Percentiles rank a stretch among this genome's conserved stretches.
These are phyloP conservation scores for Rhodamnia argentea DNA, from an alignment of 345 rosid species.

Conservation along the genomic window DNA sequence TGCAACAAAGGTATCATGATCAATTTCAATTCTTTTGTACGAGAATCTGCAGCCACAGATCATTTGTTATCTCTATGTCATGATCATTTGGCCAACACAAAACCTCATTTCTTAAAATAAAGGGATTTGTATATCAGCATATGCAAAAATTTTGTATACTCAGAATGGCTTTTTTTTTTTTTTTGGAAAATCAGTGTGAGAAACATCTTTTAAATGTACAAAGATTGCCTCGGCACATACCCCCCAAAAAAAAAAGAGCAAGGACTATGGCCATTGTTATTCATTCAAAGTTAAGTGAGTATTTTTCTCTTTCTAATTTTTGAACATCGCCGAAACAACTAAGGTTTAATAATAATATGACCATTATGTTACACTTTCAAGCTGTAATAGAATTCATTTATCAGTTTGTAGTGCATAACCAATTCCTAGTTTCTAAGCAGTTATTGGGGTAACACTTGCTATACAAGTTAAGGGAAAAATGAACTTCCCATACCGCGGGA, in stretches of 20 bases:
- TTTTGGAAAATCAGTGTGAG: not conserved
- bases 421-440: not conserved
- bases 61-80: not conserved
- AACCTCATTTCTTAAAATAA: not conserved
- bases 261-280: not conserved
- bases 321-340: not conserved
- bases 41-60: not conserved
- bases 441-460: not conserved
- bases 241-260: not conserved
- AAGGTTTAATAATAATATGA: not conserved
- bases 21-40: not conserved
- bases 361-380: not conserved
- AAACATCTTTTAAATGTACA: not conserved
- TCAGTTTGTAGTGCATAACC: not conserved
- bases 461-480: not conserved
- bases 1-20: not conserved
- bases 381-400: not conserved
- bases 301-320: not conserved
- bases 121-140: not conserved
- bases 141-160: not conserved
- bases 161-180: not conserved
- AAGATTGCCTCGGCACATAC: rapidly evolving
- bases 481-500: not conserved
- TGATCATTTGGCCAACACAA: not conserved
- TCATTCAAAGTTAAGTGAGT: not conserved